These are phyloP conservation scores for Lactarius sanguifluus DNA, from an alignment of 768 basidiomycete species.

Conservation along the genomic window DNA sequence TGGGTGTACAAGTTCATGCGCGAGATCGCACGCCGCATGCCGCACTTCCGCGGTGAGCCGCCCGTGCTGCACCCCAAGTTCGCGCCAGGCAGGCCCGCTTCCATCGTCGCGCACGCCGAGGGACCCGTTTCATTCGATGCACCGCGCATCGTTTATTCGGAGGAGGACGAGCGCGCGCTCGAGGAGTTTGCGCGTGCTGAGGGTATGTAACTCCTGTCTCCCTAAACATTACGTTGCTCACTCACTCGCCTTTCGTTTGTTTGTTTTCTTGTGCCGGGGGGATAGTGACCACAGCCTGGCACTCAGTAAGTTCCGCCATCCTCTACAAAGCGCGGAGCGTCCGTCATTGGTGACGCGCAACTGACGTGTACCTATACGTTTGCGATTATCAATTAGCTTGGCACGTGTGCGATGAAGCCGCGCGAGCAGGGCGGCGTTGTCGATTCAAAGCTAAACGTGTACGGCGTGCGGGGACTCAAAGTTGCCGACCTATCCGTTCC, in stretches of 20 bases:
- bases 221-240: neutral
- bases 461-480: no score
- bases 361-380: no score
- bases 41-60: slow-evolving; percentile 38
- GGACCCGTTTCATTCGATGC: slow-evolving; percentile 32
- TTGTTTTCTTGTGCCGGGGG: neutral
- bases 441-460: no score
- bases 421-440: slow-evolving; percentile 59
- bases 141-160: slow-evolving; percentile 37
- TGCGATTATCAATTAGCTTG: slow-evolving; percentile 41
- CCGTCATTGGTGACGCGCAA: no score
- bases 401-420: slow-evolving; percentile 69
- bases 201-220: neutral
- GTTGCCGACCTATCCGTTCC: no score
- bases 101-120: slow-evolving; percentile 3
- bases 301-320: slow-evolving; percentile 34
- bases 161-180: slow-evolving; percentile 37
- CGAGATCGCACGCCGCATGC: slow-evolving; percentile 56
- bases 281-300: slow-evolving; percentile 37
- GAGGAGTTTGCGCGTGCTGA: slow-evolving; percentile 32
- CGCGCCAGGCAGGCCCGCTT: slow-evolving; percentile 34
- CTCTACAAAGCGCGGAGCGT: no score
- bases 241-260: neutral
- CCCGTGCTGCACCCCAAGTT: slow-evolving; percentile 35
- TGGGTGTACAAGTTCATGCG: slow-evolving; percentile 57